Conservation (phyloP, 164 flowering plant genomes). For the Stephania yunnanensis region DNA sequence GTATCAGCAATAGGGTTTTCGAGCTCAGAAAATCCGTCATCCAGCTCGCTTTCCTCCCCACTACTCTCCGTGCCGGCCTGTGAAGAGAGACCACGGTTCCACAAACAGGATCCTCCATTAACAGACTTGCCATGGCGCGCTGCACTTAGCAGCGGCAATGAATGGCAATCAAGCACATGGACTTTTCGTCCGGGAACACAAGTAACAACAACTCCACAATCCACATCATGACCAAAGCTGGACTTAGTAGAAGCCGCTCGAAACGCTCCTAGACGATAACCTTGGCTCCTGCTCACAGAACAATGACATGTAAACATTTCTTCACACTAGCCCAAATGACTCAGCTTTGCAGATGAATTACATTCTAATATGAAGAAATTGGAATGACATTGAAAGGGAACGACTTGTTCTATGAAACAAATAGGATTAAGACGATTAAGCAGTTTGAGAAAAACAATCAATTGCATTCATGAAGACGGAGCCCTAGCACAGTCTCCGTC, state of each 20-base stretch:
- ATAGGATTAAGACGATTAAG: not conserved
- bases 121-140: conserved; percentile 12
- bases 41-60: conserved; percentile 51
- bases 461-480: not conserved
- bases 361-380: not conserved
- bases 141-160: conserved; percentile 6
- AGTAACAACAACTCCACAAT: conserved; percentile 11
- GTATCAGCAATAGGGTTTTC: conserved; percentile 27
- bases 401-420: not conserved
- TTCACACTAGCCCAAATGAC: not conserved
- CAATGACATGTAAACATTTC: not conserved
- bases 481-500: not conserved
- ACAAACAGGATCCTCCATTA: conserved; percentile 16
- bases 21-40: conserved; percentile 80
- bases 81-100: conserved; percentile 43
- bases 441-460: not conserved
- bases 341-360: not conserved
- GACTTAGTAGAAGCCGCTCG: conserved; percentile 22
- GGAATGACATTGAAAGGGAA: not conserved
- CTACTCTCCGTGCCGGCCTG: conserved; percentile 56
- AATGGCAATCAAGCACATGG: conserved; percentile 3
- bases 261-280: conserved; percentile 18
- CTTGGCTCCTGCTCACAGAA: conserved; percentile 15
- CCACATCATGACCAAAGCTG: conserved; percentile 10
- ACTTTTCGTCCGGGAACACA: conserved; percentile 5